Percentiles rank a stretch among this genome's conserved stretches.
Conservation (phyloP, 176 grass and related monocot species). For the Zoysia japonica region DNA sequence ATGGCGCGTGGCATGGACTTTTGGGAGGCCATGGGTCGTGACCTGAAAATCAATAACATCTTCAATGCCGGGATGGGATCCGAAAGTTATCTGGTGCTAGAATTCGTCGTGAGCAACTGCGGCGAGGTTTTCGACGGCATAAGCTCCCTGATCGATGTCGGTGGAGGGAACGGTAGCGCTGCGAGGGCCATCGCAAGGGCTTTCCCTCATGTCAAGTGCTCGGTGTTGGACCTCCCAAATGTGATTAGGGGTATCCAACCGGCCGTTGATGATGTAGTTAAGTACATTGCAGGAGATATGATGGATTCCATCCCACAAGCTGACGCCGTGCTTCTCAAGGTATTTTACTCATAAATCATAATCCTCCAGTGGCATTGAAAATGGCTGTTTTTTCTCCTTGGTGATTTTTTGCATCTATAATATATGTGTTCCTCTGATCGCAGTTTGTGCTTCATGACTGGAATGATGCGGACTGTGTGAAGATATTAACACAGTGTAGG, state of each 20-base stretch:
- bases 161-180: conserved; percentile 25
- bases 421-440: neutral
- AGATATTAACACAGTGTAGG: conserved; percentile 41
- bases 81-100: neutral
- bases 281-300: conserved; percentile 43
- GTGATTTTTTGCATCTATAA: neutral
- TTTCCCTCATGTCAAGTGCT: conserved; percentile 41
- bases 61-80: conserved; percentile 7
- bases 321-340: conserved; percentile 37
- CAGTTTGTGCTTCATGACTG: conserved; percentile 34
- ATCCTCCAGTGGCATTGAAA: neutral
- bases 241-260: conserved; percentile 3
- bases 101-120: neutral
- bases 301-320: conserved; percentile 20
- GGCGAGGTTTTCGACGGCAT: conserved; percentile 26
- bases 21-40: neutral
- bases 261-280: neutral
- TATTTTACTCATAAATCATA: neutral
- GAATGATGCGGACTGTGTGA: conserved; percentile 33
- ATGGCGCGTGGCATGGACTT: neutral
- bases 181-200: conserved; percentile 24
- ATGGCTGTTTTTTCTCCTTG: neutral
- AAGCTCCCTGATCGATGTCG: conserved; percentile 41
- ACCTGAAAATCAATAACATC: neutral
- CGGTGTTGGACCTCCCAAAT: conserved; percentile 44